phyloP scores from a whole-genome alignment of 345 rosid species.

The Kernera saxatilis region DNA sequence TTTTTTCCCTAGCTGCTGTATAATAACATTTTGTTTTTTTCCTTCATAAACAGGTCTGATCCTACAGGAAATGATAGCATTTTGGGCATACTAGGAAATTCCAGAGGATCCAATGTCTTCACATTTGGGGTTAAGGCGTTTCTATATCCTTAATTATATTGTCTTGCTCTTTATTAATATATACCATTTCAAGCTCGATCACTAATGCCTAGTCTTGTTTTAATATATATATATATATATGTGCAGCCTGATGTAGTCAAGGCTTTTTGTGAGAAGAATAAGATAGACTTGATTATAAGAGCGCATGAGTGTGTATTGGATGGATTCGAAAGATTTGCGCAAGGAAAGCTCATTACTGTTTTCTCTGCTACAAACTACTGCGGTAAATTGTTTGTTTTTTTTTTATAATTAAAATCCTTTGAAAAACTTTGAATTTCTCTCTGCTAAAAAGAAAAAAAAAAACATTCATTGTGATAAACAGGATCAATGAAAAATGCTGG shows the following conservation, averaged over 20 bases:
- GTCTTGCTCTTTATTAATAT: not conserved
- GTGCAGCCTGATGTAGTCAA: slow-evolving; percentile 83
- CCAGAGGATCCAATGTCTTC: slow-evolving; percentile 71
- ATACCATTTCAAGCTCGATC: not conserved
- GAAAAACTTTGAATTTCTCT: not conserved
- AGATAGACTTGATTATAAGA: slow-evolving; percentile 63
- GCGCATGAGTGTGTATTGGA: slow-evolving; percentile 93
- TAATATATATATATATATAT: not conserved
- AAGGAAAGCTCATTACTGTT: slow-evolving; percentile 78
- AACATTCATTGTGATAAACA: slow-evolving; percentile 23
- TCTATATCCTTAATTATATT: not conserved
- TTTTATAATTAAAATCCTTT: not conserved
- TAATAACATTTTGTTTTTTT: not conserved
- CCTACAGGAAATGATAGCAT: slow-evolving; percentile 75
- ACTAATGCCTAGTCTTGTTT: not conserved
- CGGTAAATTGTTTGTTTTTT: slow-evolving; percentile 37
- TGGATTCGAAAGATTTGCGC: slow-evolving; percentile 92
- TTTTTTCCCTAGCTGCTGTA: not conserved
- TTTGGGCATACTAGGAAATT: slow-evolving; percentile 65
- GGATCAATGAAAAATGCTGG: slow-evolving; percentile 80
- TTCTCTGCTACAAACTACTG: slow-evolving; percentile 96
- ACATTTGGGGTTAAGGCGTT: slow-evolving; percentile 68
- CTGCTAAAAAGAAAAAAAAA: not conserved
- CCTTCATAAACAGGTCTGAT: slow-evolving; percentile 67
- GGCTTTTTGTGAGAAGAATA: slow-evolving; percentile 67